Evolutionary conservation across 1,139 yeast genomes (phyloP), one percentile per base, ranked within the genome.

Genomic region (Yamadazyma spencermartinsiae): DNA sequence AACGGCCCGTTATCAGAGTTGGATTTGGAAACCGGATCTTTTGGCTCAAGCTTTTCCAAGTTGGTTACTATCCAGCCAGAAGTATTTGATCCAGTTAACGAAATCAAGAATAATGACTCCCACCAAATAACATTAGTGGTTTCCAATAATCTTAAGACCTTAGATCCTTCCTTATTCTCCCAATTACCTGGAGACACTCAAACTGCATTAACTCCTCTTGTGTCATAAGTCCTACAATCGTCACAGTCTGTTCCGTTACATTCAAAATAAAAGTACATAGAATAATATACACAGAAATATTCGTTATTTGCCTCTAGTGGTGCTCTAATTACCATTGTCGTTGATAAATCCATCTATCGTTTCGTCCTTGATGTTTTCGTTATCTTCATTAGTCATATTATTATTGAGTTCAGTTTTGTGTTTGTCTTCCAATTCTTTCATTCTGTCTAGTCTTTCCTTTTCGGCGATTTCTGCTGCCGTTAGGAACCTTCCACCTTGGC

Each of bases 381-480:
- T 24, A 24, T 24, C 13, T 24, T 24, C 27, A 11, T 26, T 26
- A 26, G 15, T 26, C 16, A 12, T 13, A 26, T 13, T 17, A 26
- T 13, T 17, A 26, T 26, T 26, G n/a, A 24, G 7, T 46, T 49
- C 36, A 52, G 56, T 35, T 60, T 53, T 13, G 7, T 34, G 31
- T 29, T 45, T 42, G 31, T 62, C 64, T 40, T 67, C 69, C 40
- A 65, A 43, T 43, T 71, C 71, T 50, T 67, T 65, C 52, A 71
- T 62, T 48, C 72, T 72, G 39, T 81, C 82, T 43, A 72, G 62
- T 40, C 80, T 64, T 37, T 84, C 94, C 55, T 80, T 75, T 62
- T 89, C 94, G 18, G 95, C 96, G 43, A 92, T 90, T 58, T 94
- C 98, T 4, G 96, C 95, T 4, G 98, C 97, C 1, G 98, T 92